These are phyloP conservation scores for Pseudocercospora macadamiae DNA, from an alignment of 2,329 filamentous ascomycete genomes.

Conservation along the genomic window DNA sequence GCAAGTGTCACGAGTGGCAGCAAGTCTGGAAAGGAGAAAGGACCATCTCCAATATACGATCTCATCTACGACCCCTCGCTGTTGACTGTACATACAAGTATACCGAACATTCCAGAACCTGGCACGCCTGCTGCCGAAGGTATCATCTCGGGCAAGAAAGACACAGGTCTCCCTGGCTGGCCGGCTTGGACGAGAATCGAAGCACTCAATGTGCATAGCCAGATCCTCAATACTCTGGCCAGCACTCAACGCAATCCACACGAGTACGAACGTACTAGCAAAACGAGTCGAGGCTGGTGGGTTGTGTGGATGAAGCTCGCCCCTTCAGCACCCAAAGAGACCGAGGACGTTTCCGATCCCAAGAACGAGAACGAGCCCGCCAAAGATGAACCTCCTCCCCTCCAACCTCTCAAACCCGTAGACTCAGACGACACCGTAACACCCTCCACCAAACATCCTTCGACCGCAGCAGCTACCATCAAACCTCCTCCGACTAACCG, in stretches of 20 bases:
- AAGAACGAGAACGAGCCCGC: constrained; percentile 6
- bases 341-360: constrained; percentile 10
- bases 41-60: constrained; percentile 56
- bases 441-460: constrained; percentile 16
- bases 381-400: too few species aligned
- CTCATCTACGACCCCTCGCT: constrained; percentile 63
- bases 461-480: constrained; percentile 9
- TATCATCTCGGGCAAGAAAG: constrained; percentile 24
- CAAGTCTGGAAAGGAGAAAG: constrained; percentile 28
- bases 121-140: constrained; percentile 48
- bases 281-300: constrained; percentile 69
- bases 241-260: constrained; percentile 51
- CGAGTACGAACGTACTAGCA: constrained; percentile 64
- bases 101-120: constrained; percentile 65
- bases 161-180: constrained; percentile 20
- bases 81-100: constrained; percentile 62
- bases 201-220: constrained; percentile 63
- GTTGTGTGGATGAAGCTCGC: constrained; percentile 65
- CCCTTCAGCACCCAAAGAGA: constrained; percentile 26
- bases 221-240: constrained; percentile 60
- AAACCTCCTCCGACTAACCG: constrained; percentile 32
- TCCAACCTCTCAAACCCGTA: constrained; percentile 4
- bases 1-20: constrained; percentile 37
- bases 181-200: constrained; percentile 58
- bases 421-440: constrained; percentile 22